Evolutionary conservation across 495 filamentous ascomycete species (phyloP), one percentile per base, ranked within the genome.

Genomic region (Elasticomyces elasticus): DNA sequence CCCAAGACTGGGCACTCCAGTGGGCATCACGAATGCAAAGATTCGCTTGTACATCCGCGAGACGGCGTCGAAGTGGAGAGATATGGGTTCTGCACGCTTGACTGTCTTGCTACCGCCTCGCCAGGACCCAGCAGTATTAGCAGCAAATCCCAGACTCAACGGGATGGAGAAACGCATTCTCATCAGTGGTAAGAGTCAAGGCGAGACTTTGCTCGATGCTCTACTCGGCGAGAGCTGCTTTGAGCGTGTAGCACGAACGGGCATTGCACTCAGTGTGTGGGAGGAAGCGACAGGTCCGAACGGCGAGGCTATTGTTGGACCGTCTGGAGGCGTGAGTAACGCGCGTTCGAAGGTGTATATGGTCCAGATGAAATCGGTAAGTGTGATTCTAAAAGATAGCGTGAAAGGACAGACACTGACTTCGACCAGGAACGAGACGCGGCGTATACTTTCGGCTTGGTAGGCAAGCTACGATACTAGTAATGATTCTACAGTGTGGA

Each of bases 241-340:
- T 65, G 85, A 89, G 63, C 75, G 86, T 7, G 74, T 95, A 26
- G 90, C 85, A 0, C 74, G 84, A 45, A 85, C 81, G 38, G 92
- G 92, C 7, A 87, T 98, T 62, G 86, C 89, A 13, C 75, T 94
- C 45, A 89, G 81, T 51, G 83, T 97, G 11, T 88, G 89, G 79
- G 85, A 91, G 63, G 86, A 92, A 63, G 75, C 82, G 37, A 74
- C 81, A 22, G 86, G 84, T 23, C 76, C 80, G 56, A 76, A 82
- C 61, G 85, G 84, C 0, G 75, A 78, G 54, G 72, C 83, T 17
- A 87, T 86, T 11, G 71, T 75, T 0, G 80, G 81, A 26, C 79
- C 81, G 0, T 74, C 81, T 47, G 92, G 92, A 3, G 86, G 84
- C 23, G 81, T 94, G 1, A 71, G 65, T 17, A 77, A 74, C 4